Evolutionary conservation across 441 rosid species (phyloP).

Genomic region (Breynia disticha): DNA sequence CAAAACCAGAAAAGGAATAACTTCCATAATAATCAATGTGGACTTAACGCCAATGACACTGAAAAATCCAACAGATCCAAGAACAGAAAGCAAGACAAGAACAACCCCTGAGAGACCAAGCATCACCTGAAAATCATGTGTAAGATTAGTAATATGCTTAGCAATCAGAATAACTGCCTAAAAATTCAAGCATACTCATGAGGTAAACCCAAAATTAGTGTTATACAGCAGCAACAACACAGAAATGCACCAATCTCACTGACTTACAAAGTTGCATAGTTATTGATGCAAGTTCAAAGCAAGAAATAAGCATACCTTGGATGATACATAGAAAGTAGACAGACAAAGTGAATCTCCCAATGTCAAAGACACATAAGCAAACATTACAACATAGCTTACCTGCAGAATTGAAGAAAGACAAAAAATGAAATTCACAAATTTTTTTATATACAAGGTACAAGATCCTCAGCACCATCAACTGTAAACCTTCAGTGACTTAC

Average conservation of each 20-base stretch:
- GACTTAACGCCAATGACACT: constrained; percentile 93
- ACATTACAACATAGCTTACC: constrained; percentile 99
- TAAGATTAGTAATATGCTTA: no score
- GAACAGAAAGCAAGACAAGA: constrained; percentile 95
- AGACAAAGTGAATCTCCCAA: constrained; percentile 70
- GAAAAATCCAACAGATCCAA: constrained; percentile 94
- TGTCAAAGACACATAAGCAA: constrained; percentile 89
- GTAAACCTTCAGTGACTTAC: constrained; percentile 19
- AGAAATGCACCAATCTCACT: not conserved
- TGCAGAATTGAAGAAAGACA: constrained; percentile 21
- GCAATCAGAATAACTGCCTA: not conserved
- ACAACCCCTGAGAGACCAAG: constrained; percentile 96
- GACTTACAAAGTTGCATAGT: not conserved
- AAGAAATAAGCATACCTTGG: constrained; percentile 51
- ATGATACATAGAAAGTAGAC: constrained; percentile 66
- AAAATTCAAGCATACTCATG: no score
- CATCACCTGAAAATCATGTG: constrained; percentile 40
- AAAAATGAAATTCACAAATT: not conserved
- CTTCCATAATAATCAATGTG: constrained; percentile 98
- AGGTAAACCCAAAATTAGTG: no score
- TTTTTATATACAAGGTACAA: not conserved
- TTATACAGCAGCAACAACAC: not conserved
- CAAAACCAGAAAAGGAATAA: constrained; percentile 93
- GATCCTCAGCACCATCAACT: constrained; percentile 11
- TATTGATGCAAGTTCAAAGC: constrained; percentile 1